A percentile compares a stretch with the other conserved stretches of the same genome.
Evolutionary conservation across 179 eudicot species (phyloP).

Genomic region (Sideroxylon spinosum): DNA sequence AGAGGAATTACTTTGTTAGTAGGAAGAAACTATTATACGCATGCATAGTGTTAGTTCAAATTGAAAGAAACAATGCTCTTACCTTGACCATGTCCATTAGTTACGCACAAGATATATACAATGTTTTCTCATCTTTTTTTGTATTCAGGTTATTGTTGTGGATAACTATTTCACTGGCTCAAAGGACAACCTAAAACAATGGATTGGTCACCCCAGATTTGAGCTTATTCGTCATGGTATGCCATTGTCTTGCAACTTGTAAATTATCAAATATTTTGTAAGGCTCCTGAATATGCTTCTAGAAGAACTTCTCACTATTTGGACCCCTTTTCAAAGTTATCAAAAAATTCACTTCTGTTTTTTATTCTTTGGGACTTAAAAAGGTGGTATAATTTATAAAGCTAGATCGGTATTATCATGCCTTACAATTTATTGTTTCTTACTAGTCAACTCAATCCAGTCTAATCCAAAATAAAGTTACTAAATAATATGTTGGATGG

Average conservation of each 20-base stretch:
- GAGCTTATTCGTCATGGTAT: slow-evolving; percentile 98
- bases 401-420: neutral
- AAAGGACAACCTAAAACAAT: slow-evolving; percentile 80
- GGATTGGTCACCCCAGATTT: slow-evolving; percentile 98
- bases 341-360: neutral
- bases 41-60: slow-evolving; percentile 1
- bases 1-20: neutral
- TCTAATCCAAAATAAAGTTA: neutral
- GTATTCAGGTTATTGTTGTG: slow-evolving; percentile 75
- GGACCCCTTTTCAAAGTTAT: neutral
- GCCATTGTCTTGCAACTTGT: neutral
- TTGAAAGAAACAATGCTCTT: neutral
- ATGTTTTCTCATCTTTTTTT: slow-evolving; percentile 1
- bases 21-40: neutral
- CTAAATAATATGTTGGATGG: neutral
- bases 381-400: neutral
- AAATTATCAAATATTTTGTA: neutral
- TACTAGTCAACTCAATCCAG: neutral
- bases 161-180: slow-evolving; percentile 97
- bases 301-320: neutral
- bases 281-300: slow-evolving; percentile 2
- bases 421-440: neutral
- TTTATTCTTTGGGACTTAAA: neutral
- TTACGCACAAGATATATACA: neutral
- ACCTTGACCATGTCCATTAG: no score